These are phyloP conservation scores for Verbascum thapsus DNA, from an alignment of 257 asterid genomes.

Conservation along the genomic window DNA sequence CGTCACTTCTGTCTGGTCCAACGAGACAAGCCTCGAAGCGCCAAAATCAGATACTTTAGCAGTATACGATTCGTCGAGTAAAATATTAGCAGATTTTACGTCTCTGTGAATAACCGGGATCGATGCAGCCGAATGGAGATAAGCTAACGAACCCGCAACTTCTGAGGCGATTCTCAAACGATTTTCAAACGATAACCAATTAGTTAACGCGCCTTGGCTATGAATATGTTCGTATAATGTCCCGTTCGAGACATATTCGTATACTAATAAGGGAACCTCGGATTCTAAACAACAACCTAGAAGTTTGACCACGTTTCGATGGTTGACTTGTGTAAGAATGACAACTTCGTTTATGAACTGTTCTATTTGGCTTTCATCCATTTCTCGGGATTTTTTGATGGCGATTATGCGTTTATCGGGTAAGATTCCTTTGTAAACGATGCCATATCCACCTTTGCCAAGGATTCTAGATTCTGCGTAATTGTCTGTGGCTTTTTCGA, in stretches of 20 bases:
- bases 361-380: slow-evolving; percentile 66
- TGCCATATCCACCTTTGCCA: slow-evolving; percentile 77
- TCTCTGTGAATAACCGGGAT: slow-evolving; percentile 74
- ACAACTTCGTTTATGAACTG: slow-evolving; percentile 76
- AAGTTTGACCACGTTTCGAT: slow-evolving; percentile 72
- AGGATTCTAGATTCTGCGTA: slow-evolving; percentile 63
- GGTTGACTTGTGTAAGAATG: slow-evolving; percentile 77
- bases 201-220: slow-evolving; percentile 26
- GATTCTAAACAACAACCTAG: slow-evolving; percentile 77
- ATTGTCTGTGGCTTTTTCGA: slow-evolving; percentile 55
- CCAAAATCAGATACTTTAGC: slow-evolving; percentile 84
- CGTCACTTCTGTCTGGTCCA: slow-evolving; percentile 70
- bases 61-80: slow-evolving; percentile 53
- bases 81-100: slow-evolving; percentile 74
- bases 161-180: slow-evolving; percentile 71
- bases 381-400: slow-evolving; percentile 58
- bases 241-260: slow-evolving; percentile 67
- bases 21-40: slow-evolving; percentile 63
- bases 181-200: slow-evolving; percentile 68
- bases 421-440: slow-evolving; percentile 67
- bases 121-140: slow-evolving; percentile 70
- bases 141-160: slow-evolving; percentile 66
- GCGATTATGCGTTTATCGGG: slow-evolving; percentile 60
- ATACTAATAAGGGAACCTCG: slow-evolving; percentile 70
- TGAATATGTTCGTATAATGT: slow-evolving; percentile 64